Base-by-base conservation (phyloP, 108 stramenopile species). In the Cyclostephanos invisitatus region DNA sequence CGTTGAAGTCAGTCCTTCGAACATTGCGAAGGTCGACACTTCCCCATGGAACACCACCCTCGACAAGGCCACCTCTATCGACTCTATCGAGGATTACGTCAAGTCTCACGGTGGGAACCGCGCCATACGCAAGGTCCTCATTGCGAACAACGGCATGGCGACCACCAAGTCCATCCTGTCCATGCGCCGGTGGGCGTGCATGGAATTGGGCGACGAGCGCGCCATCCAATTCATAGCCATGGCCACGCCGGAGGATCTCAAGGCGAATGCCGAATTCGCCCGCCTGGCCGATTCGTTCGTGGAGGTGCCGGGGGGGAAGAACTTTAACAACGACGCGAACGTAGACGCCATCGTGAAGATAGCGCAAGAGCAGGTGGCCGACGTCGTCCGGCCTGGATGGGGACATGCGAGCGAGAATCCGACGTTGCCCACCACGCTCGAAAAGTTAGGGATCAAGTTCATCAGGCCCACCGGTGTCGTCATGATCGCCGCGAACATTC, bases 101-200 rank as follows among this genome's bases (percentile, higher is more conserved):
- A 78, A 85, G 67, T 80, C 74, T 20, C 92, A 93, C 17, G 97
- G 97, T 5, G 97, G 97, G 17, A 74, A 89, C 56, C 88, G 82
- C 46, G 74, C 86, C 40, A 98, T 98, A 77, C 81, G 86, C 60
- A 96, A 95, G 68, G 85, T 95, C 53, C 83, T 93, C 67, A 90
- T 94, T 78, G 94, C 97, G 68, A 98, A 98, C 91, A 98, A 98
- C 78, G 98, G 98, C 65, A 98, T 98, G 97, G 98, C 97, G 29
- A 97, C 96, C 8, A 98, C 97, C 67, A 98, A 98, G 82, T 82
- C 94, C 49, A 98, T 98, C 80, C 83, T 97, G 36, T 98, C 97
- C 72, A 98, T 98, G 96, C 91, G 98, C 28, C 95, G 97, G 67
- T 98, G 98, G 98, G 95, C 96, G 47, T 98, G 97, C 94, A 96